Evolutionary conservation across 345 rosid genomes (phyloP).

Genomic region (Cardamine chenopodiifolia): DNA sequence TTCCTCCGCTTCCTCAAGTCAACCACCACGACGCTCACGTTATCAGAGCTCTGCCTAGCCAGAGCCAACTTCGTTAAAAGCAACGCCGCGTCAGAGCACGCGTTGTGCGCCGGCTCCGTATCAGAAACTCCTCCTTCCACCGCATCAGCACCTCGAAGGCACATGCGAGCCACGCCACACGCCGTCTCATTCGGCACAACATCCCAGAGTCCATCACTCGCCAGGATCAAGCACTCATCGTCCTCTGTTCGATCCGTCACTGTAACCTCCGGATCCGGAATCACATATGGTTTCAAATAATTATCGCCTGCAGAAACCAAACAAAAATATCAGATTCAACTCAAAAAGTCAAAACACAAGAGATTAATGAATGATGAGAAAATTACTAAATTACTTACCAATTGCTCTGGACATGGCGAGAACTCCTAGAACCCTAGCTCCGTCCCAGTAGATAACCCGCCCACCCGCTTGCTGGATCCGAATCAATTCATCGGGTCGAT

Average conservation of each 20-base stretch:
- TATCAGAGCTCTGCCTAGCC: conserved; percentile 80
- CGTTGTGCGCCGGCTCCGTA: conserved; percentile 46
- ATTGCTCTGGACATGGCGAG: conserved; percentile 93
- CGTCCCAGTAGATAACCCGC: conserved; percentile 89
- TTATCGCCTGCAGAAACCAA: conserved; percentile 56
- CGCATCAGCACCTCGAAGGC: conserved; percentile 45
- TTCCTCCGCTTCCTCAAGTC: conserved; percentile 55
- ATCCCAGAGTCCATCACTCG: conserved; percentile 93
- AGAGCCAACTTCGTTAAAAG: conserved; percentile 75
- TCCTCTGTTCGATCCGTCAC: conserved; percentile 61
- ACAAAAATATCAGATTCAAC: neutral
- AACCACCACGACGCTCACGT: conserved; percentile 90
- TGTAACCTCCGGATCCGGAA: conserved; percentile 79
- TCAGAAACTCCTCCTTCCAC: neutral
- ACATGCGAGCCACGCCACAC: conserved; percentile 77
- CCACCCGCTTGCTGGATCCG: conserved; percentile 81
- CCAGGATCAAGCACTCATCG: conserved; percentile 82
- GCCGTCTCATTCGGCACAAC: conserved; percentile 86
- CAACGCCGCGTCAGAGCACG: conserved; percentile 76
- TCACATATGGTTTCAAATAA: conserved; percentile 88
- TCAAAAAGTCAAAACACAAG: neutral
- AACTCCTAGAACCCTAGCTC: conserved; percentile 83
- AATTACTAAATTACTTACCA: conserved; percentile 45
- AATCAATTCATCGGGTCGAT: conserved; percentile 76
- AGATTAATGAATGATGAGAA: too few species aligned